Base-by-base conservation (phyloP, 2,329 filamentous ascomycete genomes). In the Zymoseptoria pseudotritici region DNA sequence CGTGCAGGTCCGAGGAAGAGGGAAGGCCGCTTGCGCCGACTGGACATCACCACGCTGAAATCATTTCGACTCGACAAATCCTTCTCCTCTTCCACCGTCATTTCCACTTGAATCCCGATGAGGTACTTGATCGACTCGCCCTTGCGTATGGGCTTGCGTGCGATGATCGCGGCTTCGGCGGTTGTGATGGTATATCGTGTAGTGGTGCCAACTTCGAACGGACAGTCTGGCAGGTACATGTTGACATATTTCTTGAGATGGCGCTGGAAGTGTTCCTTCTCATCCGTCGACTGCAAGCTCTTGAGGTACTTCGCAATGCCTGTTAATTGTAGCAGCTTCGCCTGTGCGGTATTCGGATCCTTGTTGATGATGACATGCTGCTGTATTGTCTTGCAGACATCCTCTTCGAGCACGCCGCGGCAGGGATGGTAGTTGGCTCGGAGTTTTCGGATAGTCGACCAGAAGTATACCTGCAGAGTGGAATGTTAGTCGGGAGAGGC, bases 401-500 rank as follows among this genome's bases (percentile, higher is more conserved):
- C 79, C 55, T 87, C 83, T 64, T 86, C 83, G 57, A 83, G 85
- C 55, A 97, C 80, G 50, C 90, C 90, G 63, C 94, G 87, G 6
- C 89, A 91, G 0, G 91, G 83, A 69, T 90, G 89, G 74, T 96
- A 97, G 90, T 90, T 58, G 85, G 86, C 62, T 89, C 70, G 87
- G 70, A 97, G 96, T 77, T 99, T 99, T 65, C 93, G 92, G 61
- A 97, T 96, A 3, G 85, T 89, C 5, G 93, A 93, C 93, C 94
- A 97, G 79, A 94, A 99, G 76, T 90, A 97, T 9, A 91, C 88
- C 93, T 97, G 53, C 42, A 19, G 66, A n/a, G 36, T 19, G 53
- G 19, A 24, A 20, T 63, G 67, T 61, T 21, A 61, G 54, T 63
- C 57, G 57, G 59, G 22, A 24, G 22, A 20, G 3, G 52, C 26